These are phyloP conservation scores for Monosporozyma solicola DNA, from an alignment of 805 yeast genomes.

Conservation along the genomic window DNA sequence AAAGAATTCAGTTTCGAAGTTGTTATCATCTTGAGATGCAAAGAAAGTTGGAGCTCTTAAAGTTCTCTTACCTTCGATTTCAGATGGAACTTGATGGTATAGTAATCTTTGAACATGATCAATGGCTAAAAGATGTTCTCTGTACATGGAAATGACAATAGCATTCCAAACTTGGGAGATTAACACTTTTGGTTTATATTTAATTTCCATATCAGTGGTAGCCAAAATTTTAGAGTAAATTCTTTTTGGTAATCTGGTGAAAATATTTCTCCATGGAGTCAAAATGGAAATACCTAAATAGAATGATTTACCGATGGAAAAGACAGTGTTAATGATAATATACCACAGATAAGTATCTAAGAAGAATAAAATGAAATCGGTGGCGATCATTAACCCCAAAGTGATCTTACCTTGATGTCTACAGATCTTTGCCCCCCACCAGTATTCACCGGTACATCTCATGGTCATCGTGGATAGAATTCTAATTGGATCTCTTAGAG, in stretches of 20 bases:
- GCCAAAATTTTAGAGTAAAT: conserved; percentile 96
- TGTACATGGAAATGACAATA: conserved; percentile 96
- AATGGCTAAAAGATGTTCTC: conserved; percentile 96
- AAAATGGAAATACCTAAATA: conserved; percentile 97
- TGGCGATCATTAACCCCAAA: conserved; percentile 84
- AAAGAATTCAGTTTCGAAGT: conserved; percentile 93
- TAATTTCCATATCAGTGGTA: conserved; percentile 97
- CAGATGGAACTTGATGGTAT: conserved; percentile 97
- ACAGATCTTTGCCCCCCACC: conserved; percentile 73
- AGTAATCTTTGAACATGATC: conserved; percentile 96
- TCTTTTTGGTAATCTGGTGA: conserved; percentile 97
- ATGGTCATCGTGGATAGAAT: conserved; percentile 71
- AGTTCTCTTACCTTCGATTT: conserved; percentile 96
- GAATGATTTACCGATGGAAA: conserved; percentile 96
- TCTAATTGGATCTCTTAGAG: conserved; percentile 92
- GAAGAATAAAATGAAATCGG: conserved; percentile 92
- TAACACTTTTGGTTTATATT: conserved; percentile 96
- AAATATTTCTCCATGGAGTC: conserved; percentile 99
- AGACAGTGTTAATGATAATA: conserved; percentile 86
- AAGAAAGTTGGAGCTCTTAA: conserved; percentile 98
- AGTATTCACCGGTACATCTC: conserved; percentile 94
- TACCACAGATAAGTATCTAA: conserved; percentile 99
- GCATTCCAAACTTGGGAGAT: conserved; percentile 99
- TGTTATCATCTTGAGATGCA: conserved; percentile 92
- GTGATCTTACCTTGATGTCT: conserved; percentile 80